A percentile compares a stretch with the other conserved stretches of the same genome.
phyloP scores from a whole-genome alignment of 306 rosid genomes.

The Corylus avellana region DNA sequence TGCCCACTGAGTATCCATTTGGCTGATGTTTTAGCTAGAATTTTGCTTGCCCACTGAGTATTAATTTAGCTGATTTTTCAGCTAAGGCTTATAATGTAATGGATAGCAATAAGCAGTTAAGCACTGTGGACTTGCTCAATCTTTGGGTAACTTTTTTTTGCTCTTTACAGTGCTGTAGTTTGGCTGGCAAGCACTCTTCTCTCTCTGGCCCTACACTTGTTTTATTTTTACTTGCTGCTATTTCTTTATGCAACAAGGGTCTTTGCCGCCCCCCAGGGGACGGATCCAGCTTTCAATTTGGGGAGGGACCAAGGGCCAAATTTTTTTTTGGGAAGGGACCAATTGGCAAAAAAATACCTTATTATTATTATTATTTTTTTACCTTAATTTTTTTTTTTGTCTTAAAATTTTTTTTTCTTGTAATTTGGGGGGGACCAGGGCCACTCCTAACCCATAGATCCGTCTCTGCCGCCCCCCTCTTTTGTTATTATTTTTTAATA shows the following conservation, averaged over 20 bases:
- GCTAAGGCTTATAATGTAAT: not conserved
- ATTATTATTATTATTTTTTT: too few relatives aligned
- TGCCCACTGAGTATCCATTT: not conserved
- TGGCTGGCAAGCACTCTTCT: not conserved
- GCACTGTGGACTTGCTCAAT: not conserved
- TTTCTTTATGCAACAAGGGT: not conserved
- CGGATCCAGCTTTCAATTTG: too few relatives aligned
- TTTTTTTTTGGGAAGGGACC: too few relatives aligned
- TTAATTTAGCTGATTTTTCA: not conserved
- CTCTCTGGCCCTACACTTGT: not conserved
- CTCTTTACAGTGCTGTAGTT: not conserved
- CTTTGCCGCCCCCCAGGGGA: too few relatives aligned
- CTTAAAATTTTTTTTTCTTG: too few relatives aligned
- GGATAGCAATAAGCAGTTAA: not conserved
- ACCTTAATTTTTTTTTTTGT: too few relatives aligned
- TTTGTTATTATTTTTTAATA: not conserved
- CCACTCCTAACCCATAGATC: too few relatives aligned
- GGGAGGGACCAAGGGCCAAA: too few relatives aligned
- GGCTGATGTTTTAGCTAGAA: too few relatives aligned
- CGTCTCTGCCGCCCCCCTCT: not conserved
- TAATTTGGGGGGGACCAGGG: too few relatives aligned
- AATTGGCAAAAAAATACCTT: too few relatives aligned
- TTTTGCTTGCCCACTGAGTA: not conserved
- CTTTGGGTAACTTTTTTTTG: not conserved
- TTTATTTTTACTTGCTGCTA: not conserved